Conservation (phyloP, 2,329 filamentous ascomycete species). For the Plectosphaerella sp. region DNA sequence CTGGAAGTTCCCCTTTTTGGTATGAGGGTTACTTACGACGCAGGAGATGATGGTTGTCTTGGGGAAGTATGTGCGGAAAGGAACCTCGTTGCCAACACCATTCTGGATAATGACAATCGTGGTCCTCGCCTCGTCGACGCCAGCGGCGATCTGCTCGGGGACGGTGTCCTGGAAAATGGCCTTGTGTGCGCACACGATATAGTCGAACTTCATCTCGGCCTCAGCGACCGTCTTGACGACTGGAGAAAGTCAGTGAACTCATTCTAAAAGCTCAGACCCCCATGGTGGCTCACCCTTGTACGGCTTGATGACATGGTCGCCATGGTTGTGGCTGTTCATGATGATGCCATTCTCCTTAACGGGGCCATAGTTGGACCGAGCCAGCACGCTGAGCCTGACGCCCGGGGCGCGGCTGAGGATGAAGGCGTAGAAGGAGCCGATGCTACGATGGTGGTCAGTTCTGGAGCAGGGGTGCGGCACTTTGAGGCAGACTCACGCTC, state of each 20-base stretch:
- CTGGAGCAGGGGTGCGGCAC: not conserved
- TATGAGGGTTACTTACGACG: slow-evolving; percentile 35
- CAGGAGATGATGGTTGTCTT: slow-evolving; percentile 48
- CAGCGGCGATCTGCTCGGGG: slow-evolving; percentile 24
- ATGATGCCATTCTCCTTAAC: slow-evolving; percentile 48
- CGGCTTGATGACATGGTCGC: slow-evolving; percentile 46
- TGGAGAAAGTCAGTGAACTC: slow-evolving; percentile 11
- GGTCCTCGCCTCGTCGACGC: slow-evolving; percentile 34
- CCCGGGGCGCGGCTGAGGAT: slow-evolving; percentile 37
- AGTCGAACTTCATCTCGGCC: slow-evolving; percentile 45
- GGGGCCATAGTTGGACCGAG: slow-evolving; percentile 54
- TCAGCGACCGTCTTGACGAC: slow-evolving; percentile 43
- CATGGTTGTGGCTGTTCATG: slow-evolving; percentile 51
- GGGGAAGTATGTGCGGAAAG: slow-evolving; percentile 44
- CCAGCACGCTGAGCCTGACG: slow-evolving; percentile 53
- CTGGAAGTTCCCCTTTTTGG: not conserved
- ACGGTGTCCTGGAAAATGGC: slow-evolving; percentile 37
- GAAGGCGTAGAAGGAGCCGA: slow-evolving; percentile 55
- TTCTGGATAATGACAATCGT: slow-evolving; percentile 58
- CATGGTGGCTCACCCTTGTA: slow-evolving; percentile 26
- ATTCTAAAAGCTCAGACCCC: not conserved
- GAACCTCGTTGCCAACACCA: slow-evolving; percentile 55
- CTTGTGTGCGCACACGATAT: slow-evolving; percentile 52
- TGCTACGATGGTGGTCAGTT: slow-evolving; percentile 26
- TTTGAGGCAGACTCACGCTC: slow-evolving; percentile 36